Percentiles rank a stretch among this genome's conserved stretches.
These are phyloP conservation scores for Hericium coralloides DNA, from an alignment of 768 basidiomycete genomes.

Conservation along the genomic window DNA sequence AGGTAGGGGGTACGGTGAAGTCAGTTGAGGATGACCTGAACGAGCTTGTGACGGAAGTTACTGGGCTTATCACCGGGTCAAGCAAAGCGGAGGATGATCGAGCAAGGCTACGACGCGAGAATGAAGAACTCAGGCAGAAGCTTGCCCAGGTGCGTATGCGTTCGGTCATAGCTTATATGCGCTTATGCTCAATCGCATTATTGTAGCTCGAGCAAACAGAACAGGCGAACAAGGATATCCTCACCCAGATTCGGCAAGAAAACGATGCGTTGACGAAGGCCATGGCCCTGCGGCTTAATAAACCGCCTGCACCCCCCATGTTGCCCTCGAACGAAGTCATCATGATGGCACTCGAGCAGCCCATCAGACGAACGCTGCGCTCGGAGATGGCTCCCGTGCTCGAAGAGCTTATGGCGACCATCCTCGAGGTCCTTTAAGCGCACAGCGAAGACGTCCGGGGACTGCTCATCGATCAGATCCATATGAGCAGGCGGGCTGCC, in stretches of 20 bases:
- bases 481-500: neutral
- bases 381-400: neutral
- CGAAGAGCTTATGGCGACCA: neutral
- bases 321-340: slow-evolving; percentile 1
- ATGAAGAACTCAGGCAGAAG: slow-evolving; percentile 8
- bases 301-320: neutral
- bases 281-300: neutral
- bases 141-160: slow-evolving; percentile 16
- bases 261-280: neutral
- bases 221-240: slow-evolving; percentile 5
- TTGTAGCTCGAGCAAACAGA: slow-evolving; percentile 3
- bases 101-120: slow-evolving; percentile 11
- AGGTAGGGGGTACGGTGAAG: slow-evolving; percentile 1
- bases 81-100: slow-evolving; percentile 3
- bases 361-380: neutral
- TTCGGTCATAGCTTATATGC: neutral
- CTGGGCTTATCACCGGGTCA: slow-evolving; percentile 3
- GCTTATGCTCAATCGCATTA: neutral
- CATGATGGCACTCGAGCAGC: slow-evolving; percentile 1
- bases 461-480: neutral
- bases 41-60: slow-evolving; percentile 11
- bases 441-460: slow-evolving; percentile 2
- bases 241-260: neutral
- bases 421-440: neutral
- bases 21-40: slow-evolving; percentile 7